Percentiles rank a stretch among this genome's conserved stretches.
phyloP scores from a whole-genome alignment of 2,329 filamentous ascomycete genomes.

The Bipolaris bicolor region DNA sequence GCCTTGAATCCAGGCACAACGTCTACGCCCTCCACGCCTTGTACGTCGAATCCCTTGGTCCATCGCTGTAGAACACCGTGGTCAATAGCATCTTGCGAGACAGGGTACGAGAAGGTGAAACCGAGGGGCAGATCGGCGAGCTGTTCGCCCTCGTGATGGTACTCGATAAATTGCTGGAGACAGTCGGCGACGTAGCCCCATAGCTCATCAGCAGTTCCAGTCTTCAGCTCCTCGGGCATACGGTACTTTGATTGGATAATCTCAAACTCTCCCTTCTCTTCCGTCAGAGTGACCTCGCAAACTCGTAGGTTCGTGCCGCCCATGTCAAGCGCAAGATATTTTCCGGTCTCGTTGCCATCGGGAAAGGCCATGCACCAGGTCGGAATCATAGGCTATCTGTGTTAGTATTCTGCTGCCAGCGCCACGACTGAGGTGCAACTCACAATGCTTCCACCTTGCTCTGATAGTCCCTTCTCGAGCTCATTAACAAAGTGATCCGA shows the following conservation, averaged over 20 bases:
- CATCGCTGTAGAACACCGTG: constrained; percentile 91
- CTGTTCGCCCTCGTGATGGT: constrained; percentile 74
- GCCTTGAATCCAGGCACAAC: constrained; percentile 88
- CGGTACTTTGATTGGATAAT: constrained; percentile 97
- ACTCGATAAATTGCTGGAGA: constrained; percentile 87
- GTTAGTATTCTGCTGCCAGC: constrained; percentile 77
- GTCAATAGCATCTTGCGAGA: constrained; percentile 91
- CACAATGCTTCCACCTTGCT: constrained; percentile 92
- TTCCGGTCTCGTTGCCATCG: constrained; percentile 84
- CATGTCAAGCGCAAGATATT: constrained; percentile 91
- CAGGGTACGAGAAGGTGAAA: constrained; percentile 97
- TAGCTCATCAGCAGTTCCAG: constrained; percentile 81
- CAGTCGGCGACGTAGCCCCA: constrained; percentile 97
- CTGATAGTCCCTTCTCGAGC: constrained; percentile 82
- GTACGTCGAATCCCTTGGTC: constrained; percentile 97
- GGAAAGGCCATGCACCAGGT: constrained; percentile 96
- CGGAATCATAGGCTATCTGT: constrained; percentile 86
- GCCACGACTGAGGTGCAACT: constrained; percentile 68
- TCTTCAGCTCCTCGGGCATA: constrained; percentile 93
- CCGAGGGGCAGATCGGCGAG: constrained; percentile 76
- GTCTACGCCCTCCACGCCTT: constrained; percentile 87
- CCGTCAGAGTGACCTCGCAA: constrained; percentile 88
- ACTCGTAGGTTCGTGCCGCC: constrained; percentile 95
- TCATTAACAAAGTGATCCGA: constrained; percentile 88
- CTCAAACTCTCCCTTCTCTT: constrained; percentile 90